Evolutionary conservation across 2,329 filamentous ascomycete species (phyloP), one percentile per base, ranked within the genome.

Genomic region (Trichothecium sympodiale): DNA sequence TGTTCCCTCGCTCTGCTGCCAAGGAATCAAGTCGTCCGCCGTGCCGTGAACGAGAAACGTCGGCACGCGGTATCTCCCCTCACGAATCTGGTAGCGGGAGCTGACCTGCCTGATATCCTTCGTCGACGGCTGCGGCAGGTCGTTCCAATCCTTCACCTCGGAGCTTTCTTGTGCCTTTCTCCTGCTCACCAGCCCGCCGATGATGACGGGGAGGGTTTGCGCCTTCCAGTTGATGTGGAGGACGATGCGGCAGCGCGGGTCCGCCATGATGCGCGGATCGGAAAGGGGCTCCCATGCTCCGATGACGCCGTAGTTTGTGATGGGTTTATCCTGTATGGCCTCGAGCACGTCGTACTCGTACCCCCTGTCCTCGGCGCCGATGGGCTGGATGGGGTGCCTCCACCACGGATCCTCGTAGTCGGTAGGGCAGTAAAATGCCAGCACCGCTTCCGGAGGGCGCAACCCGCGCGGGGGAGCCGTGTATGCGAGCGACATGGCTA

Each of bases 401-500:
- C n/a, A n/a, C n/a, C n/a, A n/a, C n/a, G n/a, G n/a, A n/a, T n/a
- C n/a, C 38, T 63, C 54, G 37, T 57, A 64, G 44, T 64, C 51
- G 0, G 33, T 37, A 3, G 52, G 65, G 8, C 49, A 46, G 37
- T 72, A 72, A 35, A 72, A 67, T 1, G 51, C 53, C 0, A 71
- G 44, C 3, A 66, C 56, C 1, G 61, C 65, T 0, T 56, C 42
- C 0, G 67, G 67, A 0, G 64, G 50, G 4, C 8, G 25, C 0
- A 69, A 17, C 0, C 53, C 56, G 1, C 33, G 17, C 9, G 38
- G 15, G 0, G 34, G 27, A 0, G 55, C 40, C 0, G 60, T 68
- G 49, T 52, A 70, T 0, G 41, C 60, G 0, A 64, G 41, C 0
- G 59, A 51, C 54, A 70, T 55, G 2, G 67, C 67, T 0, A 72